These are phyloP conservation scores for Sphagnum tenellum DNA, from an alignment of 225 moss, liverwort and hornwort genomes.

Conservation along the genomic window DNA sequence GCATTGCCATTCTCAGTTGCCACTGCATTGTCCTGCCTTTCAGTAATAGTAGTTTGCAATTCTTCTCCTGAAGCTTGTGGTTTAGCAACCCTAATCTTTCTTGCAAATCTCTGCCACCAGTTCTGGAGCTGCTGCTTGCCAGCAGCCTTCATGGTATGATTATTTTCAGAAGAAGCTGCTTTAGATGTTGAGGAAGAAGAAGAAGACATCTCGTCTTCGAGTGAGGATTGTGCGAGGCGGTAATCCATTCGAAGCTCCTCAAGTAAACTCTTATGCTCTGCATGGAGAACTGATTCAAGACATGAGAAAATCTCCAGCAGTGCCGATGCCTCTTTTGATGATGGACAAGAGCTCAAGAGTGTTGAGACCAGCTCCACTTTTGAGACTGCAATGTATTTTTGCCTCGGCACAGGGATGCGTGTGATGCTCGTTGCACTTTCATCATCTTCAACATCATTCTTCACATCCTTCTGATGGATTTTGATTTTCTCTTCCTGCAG, in stretches of 20 bases:
- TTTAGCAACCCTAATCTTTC: neutral
- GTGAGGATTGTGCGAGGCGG: conserved; percentile 31
- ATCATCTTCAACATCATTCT: conserved; percentile 8
- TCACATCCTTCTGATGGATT: neutral
- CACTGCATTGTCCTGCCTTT: too few relatives aligned
- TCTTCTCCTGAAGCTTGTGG: too few relatives aligned
- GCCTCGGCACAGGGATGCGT: conserved; percentile 72
- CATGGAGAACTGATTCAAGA: conserved; percentile 70
- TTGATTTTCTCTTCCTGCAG: too few relatives aligned
- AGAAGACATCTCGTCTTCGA: conserved; percentile 21
- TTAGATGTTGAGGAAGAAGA: conserved; percentile 12
- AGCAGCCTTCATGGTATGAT: too few relatives aligned
- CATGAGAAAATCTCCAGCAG: conserved; percentile 60
- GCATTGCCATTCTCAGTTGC: too few relatives aligned
- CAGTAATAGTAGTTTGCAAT: too few relatives aligned
- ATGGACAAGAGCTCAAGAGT: conserved; percentile 38
- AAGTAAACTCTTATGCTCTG: conserved; percentile 65
- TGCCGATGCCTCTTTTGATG: conserved; percentile 31
- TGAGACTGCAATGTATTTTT: conserved; percentile 62
- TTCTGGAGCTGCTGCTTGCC: conserved; percentile 14
- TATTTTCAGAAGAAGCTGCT: neutral
- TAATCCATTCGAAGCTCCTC: conserved; percentile 87
- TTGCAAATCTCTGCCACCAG: conserved; percentile 30
- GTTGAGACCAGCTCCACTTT: conserved; percentile 82
- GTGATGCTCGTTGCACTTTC: conserved; percentile 46